phyloP scores from a whole-genome alignment of 768 basidiomycete genomes.

The Tricholoma bakamatsutake region DNA sequence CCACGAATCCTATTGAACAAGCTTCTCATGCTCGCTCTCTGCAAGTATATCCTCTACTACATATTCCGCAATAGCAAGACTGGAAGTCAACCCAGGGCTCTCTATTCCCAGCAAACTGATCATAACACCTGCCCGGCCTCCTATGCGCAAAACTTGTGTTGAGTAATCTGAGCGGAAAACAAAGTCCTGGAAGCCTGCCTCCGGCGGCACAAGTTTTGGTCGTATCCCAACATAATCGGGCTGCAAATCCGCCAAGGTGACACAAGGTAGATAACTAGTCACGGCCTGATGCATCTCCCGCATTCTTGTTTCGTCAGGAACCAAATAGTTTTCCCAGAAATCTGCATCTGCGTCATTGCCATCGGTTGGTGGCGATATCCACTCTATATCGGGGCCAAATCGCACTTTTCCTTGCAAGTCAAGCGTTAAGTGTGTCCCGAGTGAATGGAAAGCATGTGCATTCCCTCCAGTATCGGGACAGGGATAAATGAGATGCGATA shows the following conservation, averaged over 20 bases:
- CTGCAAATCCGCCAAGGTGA: constrained; percentile 53
- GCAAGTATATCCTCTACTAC: constrained; percentile 60
- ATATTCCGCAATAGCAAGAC: constrained; percentile 80
- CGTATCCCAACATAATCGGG: constrained; percentile 85
- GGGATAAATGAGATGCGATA: constrained; percentile 85
- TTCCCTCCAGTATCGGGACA: constrained; percentile 65
- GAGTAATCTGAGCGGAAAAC: constrained; percentile 61
- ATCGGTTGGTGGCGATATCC: constrained; percentile 55
- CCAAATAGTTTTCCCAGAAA: constrained; percentile 70
- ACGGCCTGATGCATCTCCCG: constrained; percentile 68
- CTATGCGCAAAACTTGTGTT: constrained; percentile 19
- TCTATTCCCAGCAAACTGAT: constrained; percentile 88
- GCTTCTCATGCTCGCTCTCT: constrained; percentile 9
- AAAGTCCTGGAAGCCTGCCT: constrained; percentile 82
- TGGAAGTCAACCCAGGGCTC: constrained; percentile 85
- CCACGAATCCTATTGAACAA: constrained; percentile 6
- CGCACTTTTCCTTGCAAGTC: constrained; percentile 79
- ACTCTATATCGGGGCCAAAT: constrained; percentile 93
- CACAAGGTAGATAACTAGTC: constrained; percentile 63
- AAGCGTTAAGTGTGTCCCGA: constrained; percentile 90
- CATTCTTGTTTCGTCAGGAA: constrained; percentile 55
- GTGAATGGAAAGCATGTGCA: constrained; percentile 66
- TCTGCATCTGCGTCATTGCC: constrained; percentile 47
- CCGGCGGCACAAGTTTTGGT: constrained; percentile 78
- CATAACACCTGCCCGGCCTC: constrained; percentile 42